phyloP scores from a whole-genome alignment of 2,329 filamentous ascomycete genomes.

The Talaromyces pinophilus region DNA sequence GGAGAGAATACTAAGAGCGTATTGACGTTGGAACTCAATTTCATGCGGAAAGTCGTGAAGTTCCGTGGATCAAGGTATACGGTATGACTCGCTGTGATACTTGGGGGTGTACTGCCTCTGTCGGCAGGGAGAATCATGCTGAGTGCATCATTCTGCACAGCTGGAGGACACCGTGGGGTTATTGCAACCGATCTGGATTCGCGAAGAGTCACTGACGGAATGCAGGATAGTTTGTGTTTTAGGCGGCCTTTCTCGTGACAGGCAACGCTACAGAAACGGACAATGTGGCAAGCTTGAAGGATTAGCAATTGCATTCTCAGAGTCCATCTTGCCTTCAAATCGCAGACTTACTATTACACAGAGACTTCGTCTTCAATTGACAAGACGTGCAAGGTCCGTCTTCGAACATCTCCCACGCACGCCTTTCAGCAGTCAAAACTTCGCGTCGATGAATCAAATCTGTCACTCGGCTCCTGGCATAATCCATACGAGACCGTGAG shows the following conservation, averaged over 20 bases:
- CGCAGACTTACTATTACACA: constrained; percentile 33
- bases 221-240: constrained; percentile 29
- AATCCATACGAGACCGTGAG: constrained; percentile 31
- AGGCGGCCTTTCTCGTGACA: constrained; percentile 28
- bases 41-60: constrained; percentile 38
- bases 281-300: constrained; percentile 32
- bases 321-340: neutral
- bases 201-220: constrained; percentile 34
- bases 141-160: constrained; percentile 31
- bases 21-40: constrained; percentile 32
- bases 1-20: constrained; percentile 34
- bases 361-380: constrained; percentile 25
- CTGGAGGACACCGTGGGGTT: constrained; percentile 31
- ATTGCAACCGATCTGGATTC: constrained; percentile 35
- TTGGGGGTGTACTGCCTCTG: constrained; percentile 24
- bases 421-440: constrained; percentile 30
- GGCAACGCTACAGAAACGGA: constrained; percentile 33
- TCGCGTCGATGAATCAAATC: constrained; percentile 33
- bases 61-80: constrained; percentile 36
- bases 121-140: constrained; percentile 30
- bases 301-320: constrained; percentile 8
- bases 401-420: constrained; percentile 32
- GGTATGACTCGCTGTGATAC: constrained; percentile 32
- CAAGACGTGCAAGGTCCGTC: constrained; percentile 30
- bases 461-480: constrained; percentile 32